A percentile compares a stretch with the other conserved stretches of the same genome.
Conservation (phyloP, 345 rosid genomes). For the Hibiscus syriacus region DNA sequence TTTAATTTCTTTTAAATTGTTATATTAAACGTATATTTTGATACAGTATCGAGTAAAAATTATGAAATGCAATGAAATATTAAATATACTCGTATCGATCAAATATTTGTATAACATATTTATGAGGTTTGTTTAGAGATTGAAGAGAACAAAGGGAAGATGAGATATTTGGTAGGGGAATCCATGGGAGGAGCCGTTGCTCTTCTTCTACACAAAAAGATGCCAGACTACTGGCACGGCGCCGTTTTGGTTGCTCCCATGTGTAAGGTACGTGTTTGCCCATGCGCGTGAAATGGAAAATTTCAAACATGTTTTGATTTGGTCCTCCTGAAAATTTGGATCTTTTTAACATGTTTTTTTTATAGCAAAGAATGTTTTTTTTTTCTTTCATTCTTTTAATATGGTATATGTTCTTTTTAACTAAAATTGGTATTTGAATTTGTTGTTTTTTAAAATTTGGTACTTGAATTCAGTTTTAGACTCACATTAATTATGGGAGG, state of each 20-base stretch:
- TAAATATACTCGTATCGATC: too few species aligned
- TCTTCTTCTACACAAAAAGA: constrained; percentile 35
- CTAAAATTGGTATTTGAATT: too few species aligned
- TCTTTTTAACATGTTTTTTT: background rate
- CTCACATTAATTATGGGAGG: too few species aligned
- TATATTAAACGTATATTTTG: too few species aligned
- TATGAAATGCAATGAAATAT: too few species aligned
- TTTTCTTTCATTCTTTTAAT: too few species aligned
- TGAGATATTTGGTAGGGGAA: constrained; percentile 52
- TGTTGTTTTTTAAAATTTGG: too few species aligned
- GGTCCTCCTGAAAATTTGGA: background rate
- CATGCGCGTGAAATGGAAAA: background rate
- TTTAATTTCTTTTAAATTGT: too few species aligned
- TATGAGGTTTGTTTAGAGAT: constrained; percentile 19
- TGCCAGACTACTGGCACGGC: constrained; percentile 50
- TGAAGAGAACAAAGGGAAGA: constrained; percentile 31
- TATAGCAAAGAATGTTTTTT: too few species aligned
- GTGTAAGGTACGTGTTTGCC: constrained; percentile 40
- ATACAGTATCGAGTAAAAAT: too few species aligned
- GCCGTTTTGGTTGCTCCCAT: constrained; percentile 59
- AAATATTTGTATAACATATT: background rate
- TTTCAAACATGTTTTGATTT: constrained; percentile 31
- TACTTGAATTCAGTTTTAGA: too few species aligned
- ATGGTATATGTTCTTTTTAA: too few species aligned
- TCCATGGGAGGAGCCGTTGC: constrained; percentile 69